Evolutionary conservation across 164 flowering plant genomes (phyloP), one percentile per base, ranked within the genome.

Genomic region (Vitis amurensis): DNA sequence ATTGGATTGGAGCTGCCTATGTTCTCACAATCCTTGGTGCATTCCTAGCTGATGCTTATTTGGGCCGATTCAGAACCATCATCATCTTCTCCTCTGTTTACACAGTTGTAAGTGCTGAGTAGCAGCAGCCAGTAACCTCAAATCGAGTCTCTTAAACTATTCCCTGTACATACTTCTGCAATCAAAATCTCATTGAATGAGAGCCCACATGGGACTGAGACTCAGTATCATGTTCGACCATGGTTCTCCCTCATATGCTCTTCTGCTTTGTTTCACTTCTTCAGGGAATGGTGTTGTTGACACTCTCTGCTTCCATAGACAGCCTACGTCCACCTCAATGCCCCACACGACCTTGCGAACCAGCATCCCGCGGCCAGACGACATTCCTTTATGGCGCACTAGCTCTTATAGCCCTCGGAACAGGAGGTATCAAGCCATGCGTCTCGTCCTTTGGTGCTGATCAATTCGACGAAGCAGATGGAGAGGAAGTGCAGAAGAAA

Each of bases 21-120:
- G 79, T 87, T 50, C 83, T 88, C 2, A 84, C 94, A 0, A 64
- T 91, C 23, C 66, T 91, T 0, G 97, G 97, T 64, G 97, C 97
- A 2, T 88, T 89, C 53, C 50, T 89, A 1, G 90, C 91, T 10
- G 94, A 91, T 74, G 90, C 94, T 57, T 91, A 90, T 53, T 73
- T 88, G 64, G 91, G 94, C 50, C 84, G 97, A 29, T 88, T 88
- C 74, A 68, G 44, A 29, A 86, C 89, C 71, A 86, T 88, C 77
- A 70, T 88, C 59, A 23, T 79, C 74, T 91, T 90, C 80, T 84
- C 91, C 13, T 78, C 74, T 74, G 72, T 89, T 56, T 89, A 90
- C 58, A 82, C 85, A 2, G 74, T 82, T 74, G 94, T 91, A 82
- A 77, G 81, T 15, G n/a, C 27, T 27, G 13, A 50, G 44, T 37